These are phyloP conservation scores for Colletotrichum sp. DNA, from an alignment of 2,329 filamentous ascomycete species.

Conservation along the genomic window DNA sequence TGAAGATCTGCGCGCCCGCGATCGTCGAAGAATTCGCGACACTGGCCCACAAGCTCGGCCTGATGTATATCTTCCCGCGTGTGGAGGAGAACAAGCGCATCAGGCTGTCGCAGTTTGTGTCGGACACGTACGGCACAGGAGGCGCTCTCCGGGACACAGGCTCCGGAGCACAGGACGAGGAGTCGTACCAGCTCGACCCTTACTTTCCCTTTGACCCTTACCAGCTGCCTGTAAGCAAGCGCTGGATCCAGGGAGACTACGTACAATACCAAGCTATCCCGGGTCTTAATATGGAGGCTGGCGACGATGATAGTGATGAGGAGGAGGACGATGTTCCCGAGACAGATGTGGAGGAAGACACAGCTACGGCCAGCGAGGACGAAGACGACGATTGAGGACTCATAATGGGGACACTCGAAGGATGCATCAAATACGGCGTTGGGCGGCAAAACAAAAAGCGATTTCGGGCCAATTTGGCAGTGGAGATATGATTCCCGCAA, in stretches of 20 bases:
- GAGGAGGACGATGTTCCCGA: constrained; percentile 50
- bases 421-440: constrained; percentile 26
- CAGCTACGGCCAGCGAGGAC: constrained; percentile 54
- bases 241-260: constrained; percentile 88
- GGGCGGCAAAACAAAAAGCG: constrained; percentile 15
- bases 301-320: constrained; percentile 59
- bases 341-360: constrained; percentile 52
- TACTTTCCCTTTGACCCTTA: constrained; percentile 99
- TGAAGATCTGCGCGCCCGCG: constrained; percentile 89
- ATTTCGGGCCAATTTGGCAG: constrained; percentile 16
- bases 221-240: constrained; percentile 82
- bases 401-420: constrained; percentile 16
- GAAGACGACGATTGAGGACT: constrained; percentile 41
- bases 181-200: constrained; percentile 84
- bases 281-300: constrained; percentile 66
- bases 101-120: constrained; percentile 74
- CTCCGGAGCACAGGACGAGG: constrained; percentile 67
- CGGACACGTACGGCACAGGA: constrained; percentile 59
- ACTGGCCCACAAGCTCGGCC: constrained; percentile 82
- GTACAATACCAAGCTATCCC: constrained; percentile 79
- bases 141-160: constrained; percentile 59
- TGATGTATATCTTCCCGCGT: constrained; percentile 88
- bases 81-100: constrained; percentile 93
- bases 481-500: constrained; percentile 10
- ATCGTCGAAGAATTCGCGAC: constrained; percentile 94